phyloP scores from a whole-genome alignment of 2,329 filamentous ascomycete species.

The Annulohypoxylon truncatum region DNA sequence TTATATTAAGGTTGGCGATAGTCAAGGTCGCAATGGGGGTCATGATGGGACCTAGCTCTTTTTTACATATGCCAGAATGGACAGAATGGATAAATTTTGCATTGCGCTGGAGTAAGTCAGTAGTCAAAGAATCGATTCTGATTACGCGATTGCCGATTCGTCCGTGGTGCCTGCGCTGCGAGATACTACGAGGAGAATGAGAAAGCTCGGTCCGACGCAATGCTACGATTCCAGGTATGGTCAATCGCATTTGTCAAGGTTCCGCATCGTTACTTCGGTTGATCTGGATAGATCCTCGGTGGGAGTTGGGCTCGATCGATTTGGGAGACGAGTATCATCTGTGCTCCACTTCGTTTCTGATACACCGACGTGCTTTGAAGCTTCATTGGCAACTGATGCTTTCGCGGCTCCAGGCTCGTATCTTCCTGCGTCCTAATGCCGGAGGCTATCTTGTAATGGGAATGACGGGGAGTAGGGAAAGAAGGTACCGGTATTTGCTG shows the following conservation, averaged over 20 bases:
- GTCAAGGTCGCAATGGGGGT: slow-evolving; percentile 14
- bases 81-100: slow-evolving; percentile 23
- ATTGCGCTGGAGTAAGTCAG: neutral
- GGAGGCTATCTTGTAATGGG: slow-evolving; percentile 21
- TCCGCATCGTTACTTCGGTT: slow-evolving; percentile 1
- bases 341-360: neutral
- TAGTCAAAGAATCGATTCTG: slow-evolving; percentile 10
- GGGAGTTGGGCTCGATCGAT: neutral
- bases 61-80: neutral
- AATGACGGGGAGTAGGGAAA: neutral
- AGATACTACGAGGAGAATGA: neutral
- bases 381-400: neutral
- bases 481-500: neutral
- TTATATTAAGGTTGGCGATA: slow-evolving; percentile 1
- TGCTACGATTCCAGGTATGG: slow-evolving; percentile 9
- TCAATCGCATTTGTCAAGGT: slow-evolving; percentile 13
- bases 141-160: slow-evolving; percentile 18
- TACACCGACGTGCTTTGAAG: neutral
- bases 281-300: neutral
- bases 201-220: slow-evolving; percentile 30
- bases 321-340: too few species aligned
- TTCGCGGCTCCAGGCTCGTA: neutral
- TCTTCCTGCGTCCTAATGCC: slow-evolving; percentile 17
- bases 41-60: neutral
- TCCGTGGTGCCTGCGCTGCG: neutral